Evolutionary conservation across 192 early-diverging fungal genomes (phyloP).

Genomic region (Coemansia sp.): DNA sequence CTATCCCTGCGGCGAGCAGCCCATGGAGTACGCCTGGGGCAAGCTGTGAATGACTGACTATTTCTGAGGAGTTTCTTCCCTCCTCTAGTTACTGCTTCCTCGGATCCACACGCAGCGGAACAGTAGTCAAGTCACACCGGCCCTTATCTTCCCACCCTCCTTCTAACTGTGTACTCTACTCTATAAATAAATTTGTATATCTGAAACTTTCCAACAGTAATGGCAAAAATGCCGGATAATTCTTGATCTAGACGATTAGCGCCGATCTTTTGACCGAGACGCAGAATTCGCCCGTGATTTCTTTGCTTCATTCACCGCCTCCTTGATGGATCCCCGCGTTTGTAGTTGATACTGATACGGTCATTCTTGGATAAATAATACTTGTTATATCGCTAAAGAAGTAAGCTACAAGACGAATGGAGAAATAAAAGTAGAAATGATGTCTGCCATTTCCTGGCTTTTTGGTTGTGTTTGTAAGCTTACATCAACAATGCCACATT

Average conservation of each 20-base stretch:
- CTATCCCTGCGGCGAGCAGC: conserved; percentile 42
- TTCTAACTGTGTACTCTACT: not conserved
- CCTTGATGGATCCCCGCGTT: not conserved
- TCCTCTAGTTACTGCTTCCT: no score
- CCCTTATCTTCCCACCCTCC: no score
- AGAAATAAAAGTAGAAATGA: not conserved
- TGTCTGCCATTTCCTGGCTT: not conserved
- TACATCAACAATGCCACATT: not conserved
- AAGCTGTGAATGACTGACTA: no score
- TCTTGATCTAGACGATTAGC: no score
- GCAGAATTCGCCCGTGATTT: no score
- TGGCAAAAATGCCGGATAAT: no score
- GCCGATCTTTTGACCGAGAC: no score
- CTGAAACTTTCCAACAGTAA: no score
- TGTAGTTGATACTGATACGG: not conserved
- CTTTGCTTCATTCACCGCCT: not conserved
- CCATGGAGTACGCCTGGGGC: conserved; percentile 6
- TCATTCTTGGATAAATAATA: not conserved
- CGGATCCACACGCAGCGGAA: no score
- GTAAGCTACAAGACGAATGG: not conserved
- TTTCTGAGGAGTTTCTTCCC: not conserved
- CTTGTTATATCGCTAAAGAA: not conserved
- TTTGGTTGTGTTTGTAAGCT: not conserved
- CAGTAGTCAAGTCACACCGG: no score
- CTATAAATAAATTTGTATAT: no score